Evolutionary conservation across 1,139 yeast genomes (phyloP).

Genomic region (Tardiomyces depauwii): DNA sequence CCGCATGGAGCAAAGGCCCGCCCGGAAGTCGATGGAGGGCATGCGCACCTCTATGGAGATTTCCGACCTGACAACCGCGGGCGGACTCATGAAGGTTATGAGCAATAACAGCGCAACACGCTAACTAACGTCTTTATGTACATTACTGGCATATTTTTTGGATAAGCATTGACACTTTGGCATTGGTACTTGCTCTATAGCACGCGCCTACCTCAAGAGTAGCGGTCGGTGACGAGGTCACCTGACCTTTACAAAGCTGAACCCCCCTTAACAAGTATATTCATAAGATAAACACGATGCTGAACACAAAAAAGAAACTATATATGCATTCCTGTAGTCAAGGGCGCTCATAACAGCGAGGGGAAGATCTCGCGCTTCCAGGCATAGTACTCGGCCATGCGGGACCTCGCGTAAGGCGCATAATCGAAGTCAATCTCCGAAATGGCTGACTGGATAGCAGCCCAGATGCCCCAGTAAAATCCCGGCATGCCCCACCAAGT

Average conservation of each 20-base stretch:
- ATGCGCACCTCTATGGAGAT: constrained; percentile 10
- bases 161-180: background rate
- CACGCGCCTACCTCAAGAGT: too few relatives aligned
- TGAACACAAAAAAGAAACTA: too few relatives aligned
- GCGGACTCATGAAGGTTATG: constrained; percentile 8
- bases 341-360: too few relatives aligned
- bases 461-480: constrained; percentile 81
- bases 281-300: too few relatives aligned
- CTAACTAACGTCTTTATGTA: background rate
- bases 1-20: background rate
- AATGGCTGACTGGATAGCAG: constrained; percentile 60
- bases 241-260: too few relatives aligned
- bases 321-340: too few relatives aligned
- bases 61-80: constrained; percentile 15
- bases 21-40: background rate
- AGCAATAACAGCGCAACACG: background rate
- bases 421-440: constrained; percentile 70
- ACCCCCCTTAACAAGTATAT: too few relatives aligned
- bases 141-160: background rate
- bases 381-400: constrained; percentile 58
- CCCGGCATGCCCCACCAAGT: constrained; percentile 72
- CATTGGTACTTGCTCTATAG: too few relatives aligned
- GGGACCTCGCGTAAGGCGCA: constrained; percentile 43
- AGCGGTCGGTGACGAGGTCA: too few relatives aligned
- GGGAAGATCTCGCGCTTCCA: constrained; percentile 36